Base-by-base conservation (phyloP, 2,329 filamentous ascomycete genomes). In the Dactylonectria macrodidyma region DNA sequence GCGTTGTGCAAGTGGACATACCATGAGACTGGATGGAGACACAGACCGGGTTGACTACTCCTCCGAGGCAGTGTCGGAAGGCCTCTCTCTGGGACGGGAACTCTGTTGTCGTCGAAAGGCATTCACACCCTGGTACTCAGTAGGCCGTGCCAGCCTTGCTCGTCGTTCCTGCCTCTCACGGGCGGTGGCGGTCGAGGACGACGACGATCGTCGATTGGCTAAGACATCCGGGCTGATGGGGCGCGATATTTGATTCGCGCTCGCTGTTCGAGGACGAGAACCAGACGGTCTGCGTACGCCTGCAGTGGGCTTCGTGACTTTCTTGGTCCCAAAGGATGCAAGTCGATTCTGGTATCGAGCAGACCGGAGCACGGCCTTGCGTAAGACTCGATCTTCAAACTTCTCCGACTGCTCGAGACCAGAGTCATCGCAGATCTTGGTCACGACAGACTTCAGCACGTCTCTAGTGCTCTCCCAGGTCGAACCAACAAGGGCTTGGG, bases 301-400 rank as follows among this genome's bases (percentile, higher is more conserved):
- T 33, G 33, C n/a, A 14, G 51, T 5, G 6, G 50, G 1, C 56
- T 71, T 70, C 16, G 66, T 63, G 6, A 16, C n/a, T 16, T 48
- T 56, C 59, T 67, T 73, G 5, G 63, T 9, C n/a, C 58, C 59
- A 51, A 70, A 79, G n/a, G 64, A 76, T 5, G 61, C 65, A 2
- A 70, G 24, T 1, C 72, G 67, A 47, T 69, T 65, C 30, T 76
- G 73, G 33, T 73, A 65, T 2, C 48, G 41, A 3, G 79, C 79
- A 1, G 78, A 76, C 2, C 75, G 66, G 1, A 80, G 62, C 1
- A 79, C 75, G 0, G 76, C 78, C 12, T 72, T 50, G 0, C 78
- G 75, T 59, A 82, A 67, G 1, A 78, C 50, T 0, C 68, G 64
- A 56, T 82, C 80, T 1, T 74, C 70, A 34, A 75, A 78, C 2